A percentile compares a stretch with the other conserved stretches of the same genome.
These are phyloP conservation scores for Aspergillus sp. DNA, from an alignment of 2,329 filamentous ascomycete genomes.

Conservation along the genomic window DNA sequence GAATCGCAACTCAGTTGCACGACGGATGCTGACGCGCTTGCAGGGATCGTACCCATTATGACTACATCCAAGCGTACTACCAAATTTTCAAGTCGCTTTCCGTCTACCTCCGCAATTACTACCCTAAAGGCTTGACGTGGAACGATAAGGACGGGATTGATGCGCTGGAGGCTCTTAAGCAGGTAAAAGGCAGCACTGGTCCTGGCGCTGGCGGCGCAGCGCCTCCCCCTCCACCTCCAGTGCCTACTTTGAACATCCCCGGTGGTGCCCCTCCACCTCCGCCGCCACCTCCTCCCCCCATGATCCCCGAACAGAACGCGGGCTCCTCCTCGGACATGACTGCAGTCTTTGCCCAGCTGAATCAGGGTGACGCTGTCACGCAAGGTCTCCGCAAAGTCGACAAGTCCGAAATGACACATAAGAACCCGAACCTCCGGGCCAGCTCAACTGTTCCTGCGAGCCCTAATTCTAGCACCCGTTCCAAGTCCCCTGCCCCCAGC, in stretches of 20 bases:
- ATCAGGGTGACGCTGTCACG: constrained; percentile 85
- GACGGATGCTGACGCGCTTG: constrained; percentile 19
- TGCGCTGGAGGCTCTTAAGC: constrained; percentile 67
- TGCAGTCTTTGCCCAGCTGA: constrained; percentile 89
- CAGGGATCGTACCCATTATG: constrained; percentile 76
- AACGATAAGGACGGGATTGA: constrained; percentile 74
- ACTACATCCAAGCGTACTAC: constrained; percentile 93
- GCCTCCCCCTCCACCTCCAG: constrained; percentile 50
- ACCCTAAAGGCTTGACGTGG: constrained; percentile 78
- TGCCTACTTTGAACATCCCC: constrained; percentile 48
- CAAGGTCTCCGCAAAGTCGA: constrained; percentile 90
- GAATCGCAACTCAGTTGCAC: not conserved
- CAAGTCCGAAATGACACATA: constrained; percentile 95
- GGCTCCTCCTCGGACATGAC: constrained; percentile 63
- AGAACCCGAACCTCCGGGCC: constrained; percentile 84
- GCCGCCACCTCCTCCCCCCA: constrained; percentile 57
- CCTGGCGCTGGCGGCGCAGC: constrained; percentile 33
- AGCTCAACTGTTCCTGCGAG: constrained; percentile 66
- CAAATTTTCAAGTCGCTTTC: constrained; percentile 80
- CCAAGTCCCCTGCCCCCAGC: constrained; percentile 83
- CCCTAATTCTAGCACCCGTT: constrained; percentile 54
- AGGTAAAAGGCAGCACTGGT: constrained; percentile 46
- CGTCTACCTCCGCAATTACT: constrained; percentile 82
- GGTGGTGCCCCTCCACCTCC: constrained; percentile 64
- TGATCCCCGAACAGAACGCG: constrained; percentile 34